Percentiles rank a stretch among this genome's conserved stretches.
phyloP scores from a whole-genome alignment of 2,329 filamentous ascomycete species.

The Fusarium keratoplasticum region DNA sequence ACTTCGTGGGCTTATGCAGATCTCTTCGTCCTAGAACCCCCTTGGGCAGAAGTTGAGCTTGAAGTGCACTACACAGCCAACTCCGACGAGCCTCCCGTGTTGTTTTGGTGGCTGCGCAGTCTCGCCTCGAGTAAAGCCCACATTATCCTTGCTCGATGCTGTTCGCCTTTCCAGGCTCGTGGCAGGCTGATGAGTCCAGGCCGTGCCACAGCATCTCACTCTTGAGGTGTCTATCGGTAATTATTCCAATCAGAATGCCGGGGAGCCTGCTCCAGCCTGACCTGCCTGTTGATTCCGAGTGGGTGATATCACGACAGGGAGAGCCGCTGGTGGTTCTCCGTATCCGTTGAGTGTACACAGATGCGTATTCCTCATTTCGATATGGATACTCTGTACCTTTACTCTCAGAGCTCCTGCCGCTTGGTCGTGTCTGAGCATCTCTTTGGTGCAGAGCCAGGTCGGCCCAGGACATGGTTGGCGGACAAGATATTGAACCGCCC shows the following conservation, averaged over 20 bases:
- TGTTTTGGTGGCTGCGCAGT: neutral
- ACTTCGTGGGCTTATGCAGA: constrained; percentile 9
- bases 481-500: neutral
- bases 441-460: neutral
- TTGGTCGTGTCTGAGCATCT: neutral
- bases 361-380: neutral
- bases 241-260: neutral
- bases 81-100: neutral
- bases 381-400: neutral
- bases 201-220: constrained; percentile 21
- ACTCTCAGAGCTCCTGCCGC: neutral
- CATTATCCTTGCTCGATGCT: constrained; percentile 18
- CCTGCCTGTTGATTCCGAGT: neutral
- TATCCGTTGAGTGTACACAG: neutral
- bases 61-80: neutral
- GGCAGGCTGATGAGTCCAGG: constrained; percentile 16
- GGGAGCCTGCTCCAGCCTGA: neutral
- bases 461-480: neutral
- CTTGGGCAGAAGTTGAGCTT: constrained; percentile 5
- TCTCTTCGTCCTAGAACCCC: constrained; percentile 4
- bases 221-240: constrained; percentile 9
- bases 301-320: neutral
- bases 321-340: neutral
- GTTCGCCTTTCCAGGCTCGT: neutral
- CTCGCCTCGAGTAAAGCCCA: neutral